A percentile compares a stretch with the other conserved stretches of the same genome.
These are phyloP conservation scores for Cercospora sp. DNA, from an alignment of 2,329 filamentous ascomycete species.

Conservation along the genomic window DNA sequence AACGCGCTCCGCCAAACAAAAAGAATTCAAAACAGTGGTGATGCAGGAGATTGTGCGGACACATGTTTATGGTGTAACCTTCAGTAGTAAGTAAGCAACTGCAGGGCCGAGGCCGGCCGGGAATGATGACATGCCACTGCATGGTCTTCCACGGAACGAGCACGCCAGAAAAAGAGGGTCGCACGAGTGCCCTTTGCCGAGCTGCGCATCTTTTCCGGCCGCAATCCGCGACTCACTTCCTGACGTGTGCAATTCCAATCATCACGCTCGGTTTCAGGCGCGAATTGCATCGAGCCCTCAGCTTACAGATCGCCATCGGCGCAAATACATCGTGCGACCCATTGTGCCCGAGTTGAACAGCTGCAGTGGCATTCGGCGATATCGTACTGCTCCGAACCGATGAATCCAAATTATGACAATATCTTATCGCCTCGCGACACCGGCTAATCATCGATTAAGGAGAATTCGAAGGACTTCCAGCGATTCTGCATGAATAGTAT, in stretches of 20 bases:
- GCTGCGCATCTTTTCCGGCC: background rate
- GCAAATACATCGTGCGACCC: background rate
- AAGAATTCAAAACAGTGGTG: background rate
- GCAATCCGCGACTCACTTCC: background rate
- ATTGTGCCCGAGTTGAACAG: background rate
- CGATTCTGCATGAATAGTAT: background rate
- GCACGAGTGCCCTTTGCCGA: conserved; percentile 4
- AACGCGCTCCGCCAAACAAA: background rate
- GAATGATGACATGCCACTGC: conserved; percentile 1
- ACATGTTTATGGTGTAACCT: background rate
- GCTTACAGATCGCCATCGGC: background rate
- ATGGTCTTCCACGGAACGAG: conserved; percentile 2
- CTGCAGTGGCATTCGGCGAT: background rate
- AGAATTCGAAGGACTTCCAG: background rate
- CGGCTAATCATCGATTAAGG: background rate
- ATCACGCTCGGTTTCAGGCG: background rate
- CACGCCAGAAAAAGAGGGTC: conserved; percentile 7
- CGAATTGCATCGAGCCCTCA: background rate
- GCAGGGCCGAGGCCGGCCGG: conserved; percentile 5
- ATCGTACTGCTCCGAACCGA: background rate
- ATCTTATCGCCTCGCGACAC: background rate
- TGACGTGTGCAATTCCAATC: background rate
- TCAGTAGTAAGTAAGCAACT: background rate
- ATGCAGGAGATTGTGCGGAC: background rate
- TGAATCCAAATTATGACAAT: background rate